Conservation (phyloP, 2,329 filamentous ascomycete genomes). For the Exophiala bonariae region DNA sequence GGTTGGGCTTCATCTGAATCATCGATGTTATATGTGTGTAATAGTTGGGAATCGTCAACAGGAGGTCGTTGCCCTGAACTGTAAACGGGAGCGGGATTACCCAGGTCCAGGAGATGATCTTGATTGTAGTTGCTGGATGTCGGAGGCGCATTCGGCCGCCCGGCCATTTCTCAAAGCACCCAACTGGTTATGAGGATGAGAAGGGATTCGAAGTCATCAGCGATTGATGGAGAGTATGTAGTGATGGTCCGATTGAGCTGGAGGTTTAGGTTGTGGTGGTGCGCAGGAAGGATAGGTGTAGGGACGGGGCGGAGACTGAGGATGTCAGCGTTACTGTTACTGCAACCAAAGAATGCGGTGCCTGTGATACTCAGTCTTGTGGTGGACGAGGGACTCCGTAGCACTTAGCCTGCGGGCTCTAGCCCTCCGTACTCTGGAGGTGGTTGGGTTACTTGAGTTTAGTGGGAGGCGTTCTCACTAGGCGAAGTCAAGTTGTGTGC, state of each 20-base stretch:
- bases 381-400: too few relatives aligned
- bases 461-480: too few relatives aligned
- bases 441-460: too few relatives aligned
- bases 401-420: too few relatives aligned
- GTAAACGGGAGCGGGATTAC: slow-evolving; percentile 55
- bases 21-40: slow-evolving; percentile 72
- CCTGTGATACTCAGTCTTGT: too few relatives aligned
- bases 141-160: slow-evolving; percentile 24
- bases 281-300: too few relatives aligned
- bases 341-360: too few relatives aligned
- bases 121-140: slow-evolving; percentile 27
- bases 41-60: slow-evolving; percentile 77
- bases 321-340: too few relatives aligned
- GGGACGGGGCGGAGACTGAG: too few relatives aligned
- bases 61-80: slow-evolving; percentile 73
- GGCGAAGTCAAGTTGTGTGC: too few relatives aligned
- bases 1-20: slow-evolving; percentile 62
- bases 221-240: slow-evolving; percentile 6
- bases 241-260: slow-evolving; percentile 1
- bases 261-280: too few relatives aligned
- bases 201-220: slow-evolving; percentile 11
- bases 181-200: slow-evolving; percentile 8
- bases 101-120: slow-evolving; percentile 44
- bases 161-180: slow-evolving; percentile 24
- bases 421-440: too few relatives aligned